Percentiles rank a stretch among this genome's conserved stretches.
Conservation (phyloP, 1,284 basidiomycete species). For the Boletus mariae region DNA sequence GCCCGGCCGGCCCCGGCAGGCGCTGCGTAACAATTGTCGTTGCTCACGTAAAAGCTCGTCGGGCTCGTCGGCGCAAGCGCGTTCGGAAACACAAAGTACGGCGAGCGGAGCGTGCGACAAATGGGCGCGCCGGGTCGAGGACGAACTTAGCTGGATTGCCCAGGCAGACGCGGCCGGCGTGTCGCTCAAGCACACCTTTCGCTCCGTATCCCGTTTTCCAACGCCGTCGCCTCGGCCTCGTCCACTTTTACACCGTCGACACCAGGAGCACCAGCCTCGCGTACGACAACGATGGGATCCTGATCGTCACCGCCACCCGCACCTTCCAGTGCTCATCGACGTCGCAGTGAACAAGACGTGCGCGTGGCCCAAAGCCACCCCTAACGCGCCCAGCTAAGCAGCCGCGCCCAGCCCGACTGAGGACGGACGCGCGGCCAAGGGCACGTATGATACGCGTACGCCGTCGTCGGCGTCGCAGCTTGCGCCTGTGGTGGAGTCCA, state of each 20-base stretch:
- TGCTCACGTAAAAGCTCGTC: too few species aligned
- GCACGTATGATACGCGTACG: conserved; percentile 41
- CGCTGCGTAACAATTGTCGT: too few species aligned
- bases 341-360: conserved; percentile 43
- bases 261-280: conserved; percentile 46
- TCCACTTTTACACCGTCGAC: conserved; percentile 48
- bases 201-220: conserved; percentile 57
- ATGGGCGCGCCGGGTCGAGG: too few species aligned
- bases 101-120: too few species aligned
- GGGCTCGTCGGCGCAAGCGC: too few species aligned
- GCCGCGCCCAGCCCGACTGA: neutral
- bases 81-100: too few species aligned
- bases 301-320: conserved; percentile 61
- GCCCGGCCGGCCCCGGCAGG: too few species aligned
- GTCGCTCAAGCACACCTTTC: conserved; percentile 35
- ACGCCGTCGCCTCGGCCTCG: conserved; percentile 53
- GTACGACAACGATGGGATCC: conserved; percentile 43
- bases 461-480: conserved; percentile 40
- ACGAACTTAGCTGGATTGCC: conserved; percentile 43
- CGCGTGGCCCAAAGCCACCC: conserved; percentile 3
- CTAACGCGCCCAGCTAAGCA: neutral
- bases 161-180: conserved; percentile 28
- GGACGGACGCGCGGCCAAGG: neutral
- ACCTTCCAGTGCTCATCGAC: conserved; percentile 47
- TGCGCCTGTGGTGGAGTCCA: neutral